These are phyloP conservation scores for Ceratocystis papillata DNA, from an alignment of 2,329 filamentous ascomycete genomes.

Conservation along the genomic window DNA sequence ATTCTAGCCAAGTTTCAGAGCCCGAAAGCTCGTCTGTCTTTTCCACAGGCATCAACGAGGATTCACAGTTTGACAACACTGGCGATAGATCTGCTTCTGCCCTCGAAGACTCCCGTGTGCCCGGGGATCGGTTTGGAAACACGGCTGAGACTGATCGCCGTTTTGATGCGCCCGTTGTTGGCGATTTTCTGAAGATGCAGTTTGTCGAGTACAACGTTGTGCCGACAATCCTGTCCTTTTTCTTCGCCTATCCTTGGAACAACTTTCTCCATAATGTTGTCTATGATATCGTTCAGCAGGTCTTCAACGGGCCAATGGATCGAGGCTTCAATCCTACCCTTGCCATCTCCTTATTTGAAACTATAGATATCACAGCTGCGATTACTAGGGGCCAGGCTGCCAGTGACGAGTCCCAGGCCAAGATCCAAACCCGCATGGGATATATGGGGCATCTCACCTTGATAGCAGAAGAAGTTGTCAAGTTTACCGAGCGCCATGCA, in stretches of 20 bases:
- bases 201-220: conserved; percentile 93
- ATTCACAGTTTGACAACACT: conserved; percentile 17
- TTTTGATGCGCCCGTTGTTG: conserved; percentile 53
- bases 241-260: conserved; percentile 98
- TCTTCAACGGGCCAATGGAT: conserved; percentile 97
- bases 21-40: conserved; percentile 24
- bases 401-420: conserved; percentile 74
- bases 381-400: conserved; percentile 84
- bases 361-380: conserved; percentile 75
- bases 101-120: conserved; percentile 13
- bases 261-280: conserved; percentile 99
- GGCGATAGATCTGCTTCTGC: conserved; percentile 10
- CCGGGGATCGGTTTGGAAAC: not conserved
- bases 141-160: not conserved
- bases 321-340: conserved; percentile 83
- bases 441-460: conserved; percentile 98
- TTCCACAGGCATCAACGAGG: conserved; percentile 21
- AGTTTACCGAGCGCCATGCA: conserved; percentile 90
- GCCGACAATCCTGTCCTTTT: conserved; percentile 94
- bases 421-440: conserved; percentile 80
- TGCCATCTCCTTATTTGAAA: conserved; percentile 86
- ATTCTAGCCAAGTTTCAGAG: conserved; percentile 23
- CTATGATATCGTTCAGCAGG: conserved; percentile 96
- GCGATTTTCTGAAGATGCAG: conserved; percentile 88
- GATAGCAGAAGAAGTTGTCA: conserved; percentile 96